phyloP scores from a whole-genome alignment of 306 rosid species.

The Acacia crassicarpa region DNA sequence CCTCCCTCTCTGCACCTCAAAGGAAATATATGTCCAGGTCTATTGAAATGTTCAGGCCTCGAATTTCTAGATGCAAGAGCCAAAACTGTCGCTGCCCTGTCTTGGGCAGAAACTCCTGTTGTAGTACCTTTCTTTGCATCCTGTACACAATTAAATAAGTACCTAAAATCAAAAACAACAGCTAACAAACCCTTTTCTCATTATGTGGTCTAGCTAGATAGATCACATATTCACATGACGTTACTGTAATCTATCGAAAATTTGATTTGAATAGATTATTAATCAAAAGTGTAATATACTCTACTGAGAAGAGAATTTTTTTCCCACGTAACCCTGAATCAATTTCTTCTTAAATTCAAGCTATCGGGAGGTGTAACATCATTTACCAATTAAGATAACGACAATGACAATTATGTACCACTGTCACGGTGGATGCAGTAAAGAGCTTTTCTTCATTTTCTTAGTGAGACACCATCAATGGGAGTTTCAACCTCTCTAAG shows the following conservation, averaged over 20 bases:
- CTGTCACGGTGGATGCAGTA: slow-evolving; percentile 43
- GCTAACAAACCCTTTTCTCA: too few relatives aligned
- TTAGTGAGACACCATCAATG: slow-evolving; percentile 38
- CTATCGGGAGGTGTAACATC: neutral
- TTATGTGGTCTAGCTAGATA: too few relatives aligned
- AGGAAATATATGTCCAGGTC: slow-evolving; percentile 76
- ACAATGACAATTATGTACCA: slow-evolving; percentile 23
- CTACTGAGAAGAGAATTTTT: neutral
- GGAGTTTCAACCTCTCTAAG: slow-evolving; percentile 42
- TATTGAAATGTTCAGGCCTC: slow-evolving; percentile 61
- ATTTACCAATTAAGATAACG: neutral
- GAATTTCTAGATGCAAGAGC: slow-evolving; percentile 71
- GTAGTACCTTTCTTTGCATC: slow-evolving; percentile 59
- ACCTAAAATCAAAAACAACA: slow-evolving; percentile 7
- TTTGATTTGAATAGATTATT: too few relatives aligned
- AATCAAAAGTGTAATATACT: neutral
- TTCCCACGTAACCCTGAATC: neutral
- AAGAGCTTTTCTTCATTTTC: slow-evolving; percentile 41
- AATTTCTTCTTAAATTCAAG: neutral
- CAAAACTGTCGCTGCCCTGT: slow-evolving; percentile 67
- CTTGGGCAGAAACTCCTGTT: slow-evolving; percentile 70
- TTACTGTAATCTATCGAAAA: too few relatives aligned
- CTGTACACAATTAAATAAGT: slow-evolving; percentile 28
- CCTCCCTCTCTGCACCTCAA: slow-evolving; percentile 73
- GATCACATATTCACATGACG: too few relatives aligned